phyloP scores from a whole-genome alignment of 495 filamentous ascomycete species.

The Peziza echinospora region DNA sequence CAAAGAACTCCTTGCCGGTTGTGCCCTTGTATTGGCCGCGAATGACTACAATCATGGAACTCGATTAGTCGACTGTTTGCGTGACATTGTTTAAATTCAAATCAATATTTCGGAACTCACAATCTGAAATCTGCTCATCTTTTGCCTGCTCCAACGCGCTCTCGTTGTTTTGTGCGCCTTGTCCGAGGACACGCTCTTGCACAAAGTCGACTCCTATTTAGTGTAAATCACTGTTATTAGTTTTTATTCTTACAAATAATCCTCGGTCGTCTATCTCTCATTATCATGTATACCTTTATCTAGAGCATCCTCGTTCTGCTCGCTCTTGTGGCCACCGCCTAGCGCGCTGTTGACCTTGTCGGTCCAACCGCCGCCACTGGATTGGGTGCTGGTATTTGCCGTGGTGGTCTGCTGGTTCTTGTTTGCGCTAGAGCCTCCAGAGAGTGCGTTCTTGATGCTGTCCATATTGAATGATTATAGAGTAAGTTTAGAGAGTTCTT shows the following conservation, averaged over 20 bases:
- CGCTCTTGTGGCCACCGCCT: constrained; percentile 41
- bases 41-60: constrained; percentile 24
- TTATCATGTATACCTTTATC: constrained; percentile 32
- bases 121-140: constrained; percentile 43
- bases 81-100: not conserved
- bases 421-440: constrained; percentile 1
- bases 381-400: not conserved
- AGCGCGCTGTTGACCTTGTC: constrained; percentile 37
- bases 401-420: not conserved
- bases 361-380: constrained; percentile 25
- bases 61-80: constrained; percentile 5
- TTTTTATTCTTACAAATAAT: too few species aligned
- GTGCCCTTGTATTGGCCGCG: constrained; percentile 37
- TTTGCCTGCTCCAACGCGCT: constrained; percentile 50
- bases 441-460: constrained; percentile 10
- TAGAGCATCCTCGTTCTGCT: constrained; percentile 47
- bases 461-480: constrained; percentile 14
- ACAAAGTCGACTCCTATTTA: constrained; percentile 39
- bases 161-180: constrained; percentile 47
- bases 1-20: constrained; percentile 39
- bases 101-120: constrained; percentile 4
- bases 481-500: too few species aligned
- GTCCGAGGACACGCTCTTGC: constrained; percentile 43
- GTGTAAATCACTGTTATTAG: not conserved
- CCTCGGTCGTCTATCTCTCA: not conserved